These are phyloP conservation scores for Entophlyctis luteolus DNA, from an alignment of 192 early-diverging fungal genomes.

Conservation along the genomic window DNA sequence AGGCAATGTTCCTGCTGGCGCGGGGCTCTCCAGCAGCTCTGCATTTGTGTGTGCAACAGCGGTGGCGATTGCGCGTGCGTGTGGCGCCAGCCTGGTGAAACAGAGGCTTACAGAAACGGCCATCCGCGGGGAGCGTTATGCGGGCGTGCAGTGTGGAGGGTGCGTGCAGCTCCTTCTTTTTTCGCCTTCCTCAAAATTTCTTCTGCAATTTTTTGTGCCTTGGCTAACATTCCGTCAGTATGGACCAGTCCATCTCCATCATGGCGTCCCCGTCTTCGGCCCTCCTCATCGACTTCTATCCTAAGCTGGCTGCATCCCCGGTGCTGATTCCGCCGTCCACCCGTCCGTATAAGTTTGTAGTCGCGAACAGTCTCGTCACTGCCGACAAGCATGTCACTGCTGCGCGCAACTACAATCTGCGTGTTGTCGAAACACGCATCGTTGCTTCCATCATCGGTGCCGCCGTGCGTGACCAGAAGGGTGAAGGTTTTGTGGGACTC, in stretches of 20 bases:
- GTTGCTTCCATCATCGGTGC: slow-evolving; percentile 57
- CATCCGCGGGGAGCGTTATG: slow-evolving; percentile 76
- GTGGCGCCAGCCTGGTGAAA: slow-evolving; percentile 40
- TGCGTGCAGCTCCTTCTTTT: background rate
- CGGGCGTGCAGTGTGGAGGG: slow-evolving; percentile 66
- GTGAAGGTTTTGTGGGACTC: slow-evolving; percentile 39
- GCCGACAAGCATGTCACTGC: slow-evolving; percentile 85
- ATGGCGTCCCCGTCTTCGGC: slow-evolving; percentile 68
- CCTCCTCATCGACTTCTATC: slow-evolving; percentile 79
- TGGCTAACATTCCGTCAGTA: slow-evolving; percentile 67
- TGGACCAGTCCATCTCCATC: slow-evolving; percentile 90
- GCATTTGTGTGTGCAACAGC: slow-evolving; percentile 79
- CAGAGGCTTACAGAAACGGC: slow-evolving; percentile 65
- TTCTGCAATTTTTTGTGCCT: background rate
- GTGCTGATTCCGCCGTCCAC: slow-evolving; percentile 59
- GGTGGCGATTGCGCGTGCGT: slow-evolving; percentile 60
- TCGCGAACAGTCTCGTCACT: slow-evolving; percentile 82
- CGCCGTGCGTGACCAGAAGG: slow-evolving; percentile 7
- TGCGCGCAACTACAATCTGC: slow-evolving; percentile 84
- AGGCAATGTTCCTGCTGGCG: slow-evolving; percentile 74
- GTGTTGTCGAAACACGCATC: slow-evolving; percentile 86
- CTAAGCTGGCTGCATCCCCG: slow-evolving; percentile 56
- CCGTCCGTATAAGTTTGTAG: slow-evolving; percentile 67
- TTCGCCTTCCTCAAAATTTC: background rate
- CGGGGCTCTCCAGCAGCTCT: slow-evolving; percentile 81